phyloP scores from a whole-genome alignment of 495 filamentous ascomycete species.

The Rhizodiscina lignyota region DNA sequence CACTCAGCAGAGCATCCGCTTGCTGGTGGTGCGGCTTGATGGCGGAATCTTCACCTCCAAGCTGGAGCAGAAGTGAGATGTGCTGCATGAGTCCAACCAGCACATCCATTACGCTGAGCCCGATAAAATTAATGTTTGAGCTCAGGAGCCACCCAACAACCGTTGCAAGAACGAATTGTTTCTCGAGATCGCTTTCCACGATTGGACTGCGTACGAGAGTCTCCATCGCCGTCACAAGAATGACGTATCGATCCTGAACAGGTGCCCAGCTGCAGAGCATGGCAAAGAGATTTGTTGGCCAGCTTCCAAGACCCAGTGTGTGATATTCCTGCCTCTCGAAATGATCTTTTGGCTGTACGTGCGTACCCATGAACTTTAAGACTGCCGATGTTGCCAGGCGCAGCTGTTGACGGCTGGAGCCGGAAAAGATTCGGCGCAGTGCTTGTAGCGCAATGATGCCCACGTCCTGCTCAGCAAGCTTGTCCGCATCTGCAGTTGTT shows the following conservation, averaged over 20 bases:
- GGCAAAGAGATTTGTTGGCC: constrained; percentile 66
- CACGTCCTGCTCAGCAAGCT: constrained; percentile 72
- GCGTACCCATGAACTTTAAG: constrained; percentile 51
- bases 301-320: constrained; percentile 31
- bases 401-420: constrained; percentile 60
- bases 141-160: constrained; percentile 66
- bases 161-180: constrained; percentile 53
- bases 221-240: constrained; percentile 66
- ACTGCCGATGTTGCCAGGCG: constrained; percentile 52
- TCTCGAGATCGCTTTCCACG: constrained; percentile 45
- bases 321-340: constrained; percentile 14
- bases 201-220: constrained; percentile 45
- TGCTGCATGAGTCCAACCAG: constrained; percentile 67
- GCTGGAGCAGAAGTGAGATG: constrained; percentile 53
- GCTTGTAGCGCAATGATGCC: constrained; percentile 66
- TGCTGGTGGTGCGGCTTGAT: constrained; percentile 18
- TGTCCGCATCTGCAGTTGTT: constrained; percentile 68
- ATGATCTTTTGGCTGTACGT: constrained; percentile 32
- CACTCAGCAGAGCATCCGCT: constrained; percentile 7
- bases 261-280: constrained; percentile 69
- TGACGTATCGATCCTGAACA: constrained; percentile 79
- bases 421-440: constrained; percentile 61
- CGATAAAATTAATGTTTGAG: constrained; percentile 82
- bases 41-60: constrained; percentile 32
- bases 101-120: constrained; percentile 84